phyloP scores from a whole-genome alignment of 768 basidiomycete genomes.

The Calocera viscosa region DNA sequence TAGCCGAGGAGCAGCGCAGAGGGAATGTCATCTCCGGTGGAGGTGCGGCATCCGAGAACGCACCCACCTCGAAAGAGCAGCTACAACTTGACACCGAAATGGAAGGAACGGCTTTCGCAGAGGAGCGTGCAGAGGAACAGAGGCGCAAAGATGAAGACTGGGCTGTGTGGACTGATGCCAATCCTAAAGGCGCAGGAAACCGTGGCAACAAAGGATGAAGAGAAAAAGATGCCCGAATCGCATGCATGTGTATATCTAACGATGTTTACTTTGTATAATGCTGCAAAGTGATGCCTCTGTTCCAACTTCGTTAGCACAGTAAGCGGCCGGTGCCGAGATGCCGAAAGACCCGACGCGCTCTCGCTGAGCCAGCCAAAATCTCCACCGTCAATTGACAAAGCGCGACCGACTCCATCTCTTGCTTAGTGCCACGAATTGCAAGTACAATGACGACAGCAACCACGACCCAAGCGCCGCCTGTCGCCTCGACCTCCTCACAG shows the following conservation, averaged over 20 bases:
- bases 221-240: neutral
- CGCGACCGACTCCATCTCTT: no score
- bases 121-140: slow-evolving; percentile 60
- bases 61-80: slow-evolving; percentile 64
- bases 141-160: slow-evolving; percentile 80
- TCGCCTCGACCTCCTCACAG: neutral
- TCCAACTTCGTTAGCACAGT: no score
- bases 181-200: slow-evolving; percentile 88
- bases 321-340: no score
- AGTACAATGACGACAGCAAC: neutral
- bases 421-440: neutral
- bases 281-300: no score
- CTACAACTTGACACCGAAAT: slow-evolving; percentile 67
- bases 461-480: neutral
- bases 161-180: slow-evolving; percentile 74
- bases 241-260: neutral
- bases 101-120: slow-evolving; percentile 62
- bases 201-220: slow-evolving; percentile 83
- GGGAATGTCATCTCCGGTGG: slow-evolving; percentile 82
- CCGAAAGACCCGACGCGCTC: no score
- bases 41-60: slow-evolving; percentile 55
- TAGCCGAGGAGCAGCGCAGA: slow-evolving; percentile 67
- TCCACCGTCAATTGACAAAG: no score
- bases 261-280: no score
- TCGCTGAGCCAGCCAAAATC: no score